phyloP scores from a whole-genome alignment of 352 stramenopile species.

The Peronospora destructor region DNA sequence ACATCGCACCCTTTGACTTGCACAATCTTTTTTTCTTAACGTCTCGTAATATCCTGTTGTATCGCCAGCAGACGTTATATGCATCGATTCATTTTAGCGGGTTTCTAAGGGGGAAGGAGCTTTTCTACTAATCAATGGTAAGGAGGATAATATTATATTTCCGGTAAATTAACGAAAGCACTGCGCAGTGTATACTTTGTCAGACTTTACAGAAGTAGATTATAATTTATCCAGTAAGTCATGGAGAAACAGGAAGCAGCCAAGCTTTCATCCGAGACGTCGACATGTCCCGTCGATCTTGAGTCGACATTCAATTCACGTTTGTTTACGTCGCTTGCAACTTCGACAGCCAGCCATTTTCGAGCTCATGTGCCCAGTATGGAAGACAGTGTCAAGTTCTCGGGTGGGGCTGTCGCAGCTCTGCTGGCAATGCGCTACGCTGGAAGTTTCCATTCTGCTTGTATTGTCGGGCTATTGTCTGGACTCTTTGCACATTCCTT shows the following conservation, averaged over 20 bases:
- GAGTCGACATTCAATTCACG: constrained; percentile 4
- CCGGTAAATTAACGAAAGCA: background rate
- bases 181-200: no score
- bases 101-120: no score
- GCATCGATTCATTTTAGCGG: no score
- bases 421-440: constrained; percentile 55
- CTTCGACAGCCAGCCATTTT: constrained; percentile 12
- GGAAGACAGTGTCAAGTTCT: constrained; percentile 54
- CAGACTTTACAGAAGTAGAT: no score
- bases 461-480: constrained; percentile 48
- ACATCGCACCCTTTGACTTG: no score
- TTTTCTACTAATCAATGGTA: no score
- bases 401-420: constrained; percentile 49
- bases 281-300: background rate
- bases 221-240: no score
- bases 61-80: no score
- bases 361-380: constrained; percentile 27
- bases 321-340: constrained; percentile 15
- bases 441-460: constrained; percentile 52
- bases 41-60: no score
- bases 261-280: constrained; percentile 1
- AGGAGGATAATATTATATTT: no score
- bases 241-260: constrained; percentile 11
- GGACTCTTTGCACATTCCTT: constrained; percentile 65
- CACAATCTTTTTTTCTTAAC: no score